phyloP scores from a whole-genome alignment of 129 eudicot species.

The Tanacetum coccineum region DNA sequence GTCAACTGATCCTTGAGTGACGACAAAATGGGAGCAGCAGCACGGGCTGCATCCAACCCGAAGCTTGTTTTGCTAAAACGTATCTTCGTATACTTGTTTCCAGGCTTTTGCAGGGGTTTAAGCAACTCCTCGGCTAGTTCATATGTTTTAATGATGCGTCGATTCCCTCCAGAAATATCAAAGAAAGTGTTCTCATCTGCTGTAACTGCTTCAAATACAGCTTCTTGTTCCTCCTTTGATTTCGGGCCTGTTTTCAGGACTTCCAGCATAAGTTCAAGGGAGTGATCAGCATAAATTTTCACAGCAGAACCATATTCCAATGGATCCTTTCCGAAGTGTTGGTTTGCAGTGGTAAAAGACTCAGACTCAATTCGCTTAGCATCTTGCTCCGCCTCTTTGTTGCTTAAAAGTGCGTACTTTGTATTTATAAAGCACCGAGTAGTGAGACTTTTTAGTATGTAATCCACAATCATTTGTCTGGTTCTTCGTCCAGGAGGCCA shows the following conservation, averaged over 20 bases:
- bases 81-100: conserved; percentile 41
- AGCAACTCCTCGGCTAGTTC: conserved; percentile 44
- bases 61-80: conserved; percentile 64
- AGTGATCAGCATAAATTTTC: conserved; percentile 61
- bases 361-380: conserved; percentile 51
- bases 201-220: conserved; percentile 21
- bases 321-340: conserved; percentile 52
- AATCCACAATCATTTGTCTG: conserved; percentile 55
- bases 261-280: conserved; percentile 66
- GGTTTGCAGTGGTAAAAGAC: conserved; percentile 56
- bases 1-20: conserved; percentile 46
- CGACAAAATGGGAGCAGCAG: conserved; percentile 44
- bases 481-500: conserved; percentile 72
- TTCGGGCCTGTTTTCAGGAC: conserved; percentile 59
- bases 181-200: conserved; percentile 31
- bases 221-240: conserved; percentile 34
- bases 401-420: conserved; percentile 59
- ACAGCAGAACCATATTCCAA: conserved; percentile 68
- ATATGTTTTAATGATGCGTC: conserved; percentile 39
- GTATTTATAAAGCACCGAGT: conserved; percentile 67
- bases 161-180: conserved; percentile 60
- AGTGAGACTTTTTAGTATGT: conserved; percentile 53
- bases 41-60: conserved; percentile 44
- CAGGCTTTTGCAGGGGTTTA: conserved; percentile 39
- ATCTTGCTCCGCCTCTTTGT: conserved; percentile 66